Conservation (phyloP, 2,329 filamentous ascomycete genomes). For the Cladophialophora psammophila region DNA sequence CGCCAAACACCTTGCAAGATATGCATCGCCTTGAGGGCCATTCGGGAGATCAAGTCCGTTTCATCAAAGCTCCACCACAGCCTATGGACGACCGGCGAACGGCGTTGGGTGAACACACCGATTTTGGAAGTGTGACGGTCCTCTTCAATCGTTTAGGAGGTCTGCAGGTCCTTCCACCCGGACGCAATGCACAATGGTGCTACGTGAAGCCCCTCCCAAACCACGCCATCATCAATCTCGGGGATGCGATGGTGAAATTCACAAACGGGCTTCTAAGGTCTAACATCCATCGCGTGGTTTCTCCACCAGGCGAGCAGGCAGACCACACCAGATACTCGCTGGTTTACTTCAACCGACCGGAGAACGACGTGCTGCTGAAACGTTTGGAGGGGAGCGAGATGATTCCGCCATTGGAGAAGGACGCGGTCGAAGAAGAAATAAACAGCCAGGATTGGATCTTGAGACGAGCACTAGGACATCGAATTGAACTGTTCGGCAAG, state of each 20-base stretch:
- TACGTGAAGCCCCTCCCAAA: slow-evolving; percentile 61
- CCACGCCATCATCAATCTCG: slow-evolving; percentile 48
- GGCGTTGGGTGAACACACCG: slow-evolving; percentile 62
- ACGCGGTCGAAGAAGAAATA: slow-evolving; percentile 47
- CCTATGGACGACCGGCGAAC: slow-evolving; percentile 51
- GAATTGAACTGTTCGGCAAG: slow-evolving; percentile 39
- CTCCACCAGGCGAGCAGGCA: slow-evolving; percentile 58
- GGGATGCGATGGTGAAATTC: slow-evolving; percentile 54
- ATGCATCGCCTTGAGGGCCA: slow-evolving; percentile 54
- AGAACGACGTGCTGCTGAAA: slow-evolving; percentile 55
- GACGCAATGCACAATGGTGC: slow-evolving; percentile 54
- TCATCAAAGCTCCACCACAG: slow-evolving; percentile 60
- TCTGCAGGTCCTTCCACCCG: slow-evolving; percentile 60
- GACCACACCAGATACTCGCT: slow-evolving; percentile 58
- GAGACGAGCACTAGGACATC: slow-evolving; percentile 48
- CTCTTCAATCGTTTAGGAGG: slow-evolving; percentile 65
- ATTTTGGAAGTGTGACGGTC: slow-evolving; percentile 64
- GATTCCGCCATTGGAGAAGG: slow-evolving; percentile 46
- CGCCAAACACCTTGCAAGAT: slow-evolving; percentile 51
- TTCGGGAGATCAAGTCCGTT: slow-evolving; percentile 64
- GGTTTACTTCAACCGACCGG: slow-evolving; percentile 63
- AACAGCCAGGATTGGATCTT: slow-evolving; percentile 54
- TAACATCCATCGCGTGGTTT: slow-evolving; percentile 59
- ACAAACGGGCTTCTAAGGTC: slow-evolving; percentile 52
- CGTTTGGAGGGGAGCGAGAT: slow-evolving; percentile 47